Percentiles rank a stretch among this genome's conserved stretches.
These are phyloP conservation scores for Nicotiana tomentosiformis DNA, from an alignment of 257 asterid species.

Conservation along the genomic window DNA sequence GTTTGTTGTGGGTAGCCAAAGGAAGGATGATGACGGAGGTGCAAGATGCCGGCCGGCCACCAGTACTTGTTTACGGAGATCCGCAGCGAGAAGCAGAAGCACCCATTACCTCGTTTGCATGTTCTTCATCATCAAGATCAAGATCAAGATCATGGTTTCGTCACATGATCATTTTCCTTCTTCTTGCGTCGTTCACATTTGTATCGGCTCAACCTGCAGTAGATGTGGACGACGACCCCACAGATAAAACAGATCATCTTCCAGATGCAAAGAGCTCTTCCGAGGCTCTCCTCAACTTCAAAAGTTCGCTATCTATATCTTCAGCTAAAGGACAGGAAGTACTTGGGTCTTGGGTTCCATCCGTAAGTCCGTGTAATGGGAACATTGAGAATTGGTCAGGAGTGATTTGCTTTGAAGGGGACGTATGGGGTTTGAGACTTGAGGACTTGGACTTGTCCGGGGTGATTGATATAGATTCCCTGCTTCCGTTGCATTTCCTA, in stretches of 20 bases:
- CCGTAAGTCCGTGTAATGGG: slow-evolving; percentile 51
- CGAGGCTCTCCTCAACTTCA: slow-evolving; percentile 14
- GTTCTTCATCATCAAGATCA: neutral
- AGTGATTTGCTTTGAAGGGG: slow-evolving; percentile 59
- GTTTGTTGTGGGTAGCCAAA: slow-evolving; percentile 1
- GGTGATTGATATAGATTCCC: slow-evolving; percentile 57
- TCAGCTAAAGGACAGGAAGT: slow-evolving; percentile 20
- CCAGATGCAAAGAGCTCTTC: slow-evolving; percentile 13
- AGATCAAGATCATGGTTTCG: neutral
- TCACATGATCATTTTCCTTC: neutral
- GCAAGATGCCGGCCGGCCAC: neutral
- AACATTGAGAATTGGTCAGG: slow-evolving; percentile 56
- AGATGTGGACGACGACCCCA: neutral
- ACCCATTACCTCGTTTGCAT: neutral
- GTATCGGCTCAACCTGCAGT: neutral
- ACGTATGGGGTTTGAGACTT: slow-evolving; percentile 70
- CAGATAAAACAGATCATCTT: neutral
- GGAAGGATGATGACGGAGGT: slow-evolving; percentile 13
- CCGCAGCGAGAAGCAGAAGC: neutral
- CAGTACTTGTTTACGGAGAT: neutral
- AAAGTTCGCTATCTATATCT: slow-evolving; percentile 5
- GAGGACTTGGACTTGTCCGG: slow-evolving; percentile 74
- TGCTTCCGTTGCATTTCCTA: slow-evolving; percentile 34
- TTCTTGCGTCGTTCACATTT: neutral
- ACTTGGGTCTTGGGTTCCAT: slow-evolving; percentile 50